Evolutionary conservation across 2,329 filamentous ascomycete genomes (phyloP).

Genomic region (Calonectria pseudoturangicola): DNA sequence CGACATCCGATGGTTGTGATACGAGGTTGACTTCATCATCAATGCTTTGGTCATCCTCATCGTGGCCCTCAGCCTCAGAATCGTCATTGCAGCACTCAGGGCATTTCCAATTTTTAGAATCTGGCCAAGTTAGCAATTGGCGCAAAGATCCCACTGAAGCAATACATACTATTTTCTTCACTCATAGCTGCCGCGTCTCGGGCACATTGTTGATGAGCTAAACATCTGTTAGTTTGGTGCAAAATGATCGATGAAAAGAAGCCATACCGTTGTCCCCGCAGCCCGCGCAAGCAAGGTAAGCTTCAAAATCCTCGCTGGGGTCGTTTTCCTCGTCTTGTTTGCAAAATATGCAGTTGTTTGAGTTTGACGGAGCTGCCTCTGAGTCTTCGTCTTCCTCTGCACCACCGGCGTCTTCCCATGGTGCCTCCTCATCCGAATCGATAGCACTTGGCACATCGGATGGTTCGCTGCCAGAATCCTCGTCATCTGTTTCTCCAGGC

Average conservation of each 20-base stretch:
- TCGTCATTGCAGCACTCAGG: constrained; percentile 66
- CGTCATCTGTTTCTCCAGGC: constrained; percentile 71
- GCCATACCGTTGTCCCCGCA: constrained; percentile 90
- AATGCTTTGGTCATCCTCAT: constrained; percentile 43
- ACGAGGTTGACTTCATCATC: constrained; percentile 42
- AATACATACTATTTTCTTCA: constrained; percentile 57
- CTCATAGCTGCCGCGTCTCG: constrained; percentile 74
- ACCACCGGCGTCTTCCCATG: constrained; percentile 74
- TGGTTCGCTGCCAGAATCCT: constrained; percentile 65
- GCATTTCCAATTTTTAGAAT: constrained; percentile 69
- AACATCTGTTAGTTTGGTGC: constrained; percentile 62
- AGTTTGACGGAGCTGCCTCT: constrained; percentile 68
- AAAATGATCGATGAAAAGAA: constrained; percentile 46
- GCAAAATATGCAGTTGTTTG: constrained; percentile 81
- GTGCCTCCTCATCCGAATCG: constrained; percentile 66
- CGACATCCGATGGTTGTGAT: constrained; percentile 55
- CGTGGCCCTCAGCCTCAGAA: constrained; percentile 57
- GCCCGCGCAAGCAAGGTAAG: constrained; percentile 83
- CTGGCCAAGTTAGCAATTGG: constrained; percentile 55
- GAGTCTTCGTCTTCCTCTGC: constrained; percentile 76
- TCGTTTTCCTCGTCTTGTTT: constrained; percentile 88
- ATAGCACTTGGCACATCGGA: constrained; percentile 68
- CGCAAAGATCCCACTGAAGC: not conserved
- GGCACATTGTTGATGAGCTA: constrained; percentile 95
- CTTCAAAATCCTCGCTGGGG: constrained; percentile 86